Conservation (phyloP, 345 rosid species). For the sweet orange (Citrus sinensis) region DVS_A1.0 CM039167.1:28011501-28012000, state of each 20-base stretch:
- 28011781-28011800: not conserved
- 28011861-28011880: not conserved
- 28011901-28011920: not conserved
- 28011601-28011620: not conserved
- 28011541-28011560: not conserved
- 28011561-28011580: not conserved
- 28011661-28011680: not conserved
- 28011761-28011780: not conserved
- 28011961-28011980: not conserved
- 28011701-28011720: not conserved
- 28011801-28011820: not conserved
- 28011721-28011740: not conserved
- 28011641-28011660: not conserved
- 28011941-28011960: not conserved
- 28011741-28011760: not conserved
- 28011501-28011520: slow-evolving; percentile 17
- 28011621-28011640: not conserved
- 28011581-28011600: not conserved
- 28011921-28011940: not conserved
- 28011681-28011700: not conserved
- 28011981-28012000: no score
- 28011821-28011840: not conserved
- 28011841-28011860: not conserved
- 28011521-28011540: not conserved
- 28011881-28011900: not conserved